Evolutionary conservation across 2,329 filamentous ascomycete genomes (phyloP), one percentile per base, ranked within the genome.

Genomic region (Amauroascus niger): DNA sequence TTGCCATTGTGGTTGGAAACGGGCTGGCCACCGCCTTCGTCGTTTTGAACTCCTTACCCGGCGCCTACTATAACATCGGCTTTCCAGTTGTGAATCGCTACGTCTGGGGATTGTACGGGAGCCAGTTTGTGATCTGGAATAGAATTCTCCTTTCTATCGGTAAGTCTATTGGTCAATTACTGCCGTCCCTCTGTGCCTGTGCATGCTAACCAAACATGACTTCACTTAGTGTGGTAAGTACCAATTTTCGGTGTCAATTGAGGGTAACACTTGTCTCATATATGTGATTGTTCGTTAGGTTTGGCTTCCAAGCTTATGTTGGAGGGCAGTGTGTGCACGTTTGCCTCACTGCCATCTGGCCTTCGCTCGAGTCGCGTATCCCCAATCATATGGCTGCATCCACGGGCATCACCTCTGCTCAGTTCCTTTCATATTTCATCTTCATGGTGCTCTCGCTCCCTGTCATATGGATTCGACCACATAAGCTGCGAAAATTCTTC

Each of bases 401-500:
- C 22, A 60, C 63, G 4, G 60, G 62, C 49, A 66, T 69, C 55
- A 68, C 65, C 1, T 71, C 68, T 3, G 60, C 61, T 13, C 58
- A 69, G 37, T 66, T 73, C 46, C 58, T 69, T 18, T 65, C 64
- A 1, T 71, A 63, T 47, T 58, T 70, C 22, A 53, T 72, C 28
- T 73, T 68, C 58, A 65, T 64, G 40, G 51, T 71, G 26, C 60
- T 71, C 24, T 64, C 59, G 1, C 62, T 72, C 6, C 71, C 72
- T 1, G 65, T 77, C 11, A 64, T 77, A 6, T 73, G 69, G 49
- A 65, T 76, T 65, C 65, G 5, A 73, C 74, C 0, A 68, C 75
- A 53, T 26, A 56, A 55, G 18, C 41, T 53, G 7, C 26, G 48
- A 14, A 5, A 16, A 1, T 56, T 57, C 22, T 58, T 58, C 54